These are phyloP conservation scores for Colletotrichum spaethianum DNA, from an alignment of 2,329 filamentous ascomycete species.

Conservation along the genomic window DNA sequence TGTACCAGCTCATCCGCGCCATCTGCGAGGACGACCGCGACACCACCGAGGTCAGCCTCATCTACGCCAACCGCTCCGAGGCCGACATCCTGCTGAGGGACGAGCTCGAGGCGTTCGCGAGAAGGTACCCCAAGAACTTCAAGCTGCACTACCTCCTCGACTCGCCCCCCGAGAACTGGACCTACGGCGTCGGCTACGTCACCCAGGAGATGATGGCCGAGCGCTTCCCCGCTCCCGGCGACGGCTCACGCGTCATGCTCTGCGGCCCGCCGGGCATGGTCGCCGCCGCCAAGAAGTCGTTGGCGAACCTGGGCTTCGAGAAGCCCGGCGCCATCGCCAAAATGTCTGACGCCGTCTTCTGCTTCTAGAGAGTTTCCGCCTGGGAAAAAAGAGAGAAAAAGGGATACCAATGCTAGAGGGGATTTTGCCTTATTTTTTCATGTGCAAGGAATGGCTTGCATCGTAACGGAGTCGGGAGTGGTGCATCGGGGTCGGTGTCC, in stretches of 20 bases:
- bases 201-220: slow-evolving; percentile 64
- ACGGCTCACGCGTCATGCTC: slow-evolving; percentile 67
- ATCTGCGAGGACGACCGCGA: slow-evolving; percentile 71
- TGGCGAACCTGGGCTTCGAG: slow-evolving; percentile 65
- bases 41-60: slow-evolving; percentile 67
- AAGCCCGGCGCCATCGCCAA: slow-evolving; percentile 64
- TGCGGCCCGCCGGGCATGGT: slow-evolving; percentile 76
- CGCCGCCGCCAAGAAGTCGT: slow-evolving; percentile 66
- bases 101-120: slow-evolving; percentile 69
- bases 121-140: slow-evolving; percentile 66
- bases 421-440: neutral
- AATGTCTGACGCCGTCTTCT: slow-evolving; percentile 69
- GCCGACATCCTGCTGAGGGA: slow-evolving; percentile 71
- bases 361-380: slow-evolving; percentile 55
- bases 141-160: slow-evolving; percentile 70
- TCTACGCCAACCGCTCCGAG: slow-evolving; percentile 73
- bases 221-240: slow-evolving; percentile 60
- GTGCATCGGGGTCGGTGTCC: slow-evolving; percentile 32
- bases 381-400: neutral
- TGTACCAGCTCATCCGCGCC: slow-evolving; percentile 71
- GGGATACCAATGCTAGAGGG: neutral
- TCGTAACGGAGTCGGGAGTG: slow-evolving; percentile 29
- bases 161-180: slow-evolving; percentile 61
- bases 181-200: slow-evolving; percentile 64
- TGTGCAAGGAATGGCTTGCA: slow-evolving; percentile 21